Conservation (phyloP, 2,329 filamentous ascomycete species). For the Aspergillus novoparasiticus region DNA sequence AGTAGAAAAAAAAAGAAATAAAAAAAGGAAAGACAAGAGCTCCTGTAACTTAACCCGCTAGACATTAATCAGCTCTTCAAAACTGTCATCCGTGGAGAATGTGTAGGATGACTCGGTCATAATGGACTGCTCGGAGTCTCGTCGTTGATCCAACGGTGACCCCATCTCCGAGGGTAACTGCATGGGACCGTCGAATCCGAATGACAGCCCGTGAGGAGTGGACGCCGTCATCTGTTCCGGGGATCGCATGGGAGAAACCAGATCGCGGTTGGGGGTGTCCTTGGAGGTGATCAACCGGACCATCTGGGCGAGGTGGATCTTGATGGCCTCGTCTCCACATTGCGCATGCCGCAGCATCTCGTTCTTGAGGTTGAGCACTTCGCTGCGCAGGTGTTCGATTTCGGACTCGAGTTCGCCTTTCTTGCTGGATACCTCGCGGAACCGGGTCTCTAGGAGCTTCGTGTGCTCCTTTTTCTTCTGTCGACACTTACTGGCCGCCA, state of each 20-base stretch:
- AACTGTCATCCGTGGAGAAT: neutral
- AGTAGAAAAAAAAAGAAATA: neutral
- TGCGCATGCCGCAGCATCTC: conserved; percentile 43
- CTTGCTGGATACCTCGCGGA: conserved; percentile 37
- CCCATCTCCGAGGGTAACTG: neutral
- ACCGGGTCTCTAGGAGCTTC: conserved; percentile 49
- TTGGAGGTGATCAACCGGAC: conserved; percentile 30
- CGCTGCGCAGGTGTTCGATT: conserved; percentile 37
- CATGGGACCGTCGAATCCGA: neutral
- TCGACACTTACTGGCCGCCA: conserved; percentile 64
- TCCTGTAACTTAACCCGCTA: neutral
- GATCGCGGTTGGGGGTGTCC: neutral
- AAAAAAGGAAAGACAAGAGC: neutral
- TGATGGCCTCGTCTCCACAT: conserved; percentile 42
- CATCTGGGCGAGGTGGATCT: conserved; percentile 40
- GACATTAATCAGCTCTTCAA: neutral
- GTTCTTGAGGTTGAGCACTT: conserved; percentile 43
- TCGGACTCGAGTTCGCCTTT: conserved; percentile 35
- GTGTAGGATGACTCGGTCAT: neutral
- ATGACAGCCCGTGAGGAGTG: neutral
- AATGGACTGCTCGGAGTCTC: neutral
- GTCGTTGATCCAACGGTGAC: conserved; percentile 24
- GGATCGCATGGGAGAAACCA: neutral
- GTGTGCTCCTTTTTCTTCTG: conserved; percentile 64
- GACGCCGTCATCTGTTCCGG: neutral